Percentiles rank a stretch among this genome's conserved stretches.
These are phyloP conservation scores for Lactarius hatsudake DNA, from an alignment of 768 basidiomycete genomes.

Conservation along the genomic window DNA sequence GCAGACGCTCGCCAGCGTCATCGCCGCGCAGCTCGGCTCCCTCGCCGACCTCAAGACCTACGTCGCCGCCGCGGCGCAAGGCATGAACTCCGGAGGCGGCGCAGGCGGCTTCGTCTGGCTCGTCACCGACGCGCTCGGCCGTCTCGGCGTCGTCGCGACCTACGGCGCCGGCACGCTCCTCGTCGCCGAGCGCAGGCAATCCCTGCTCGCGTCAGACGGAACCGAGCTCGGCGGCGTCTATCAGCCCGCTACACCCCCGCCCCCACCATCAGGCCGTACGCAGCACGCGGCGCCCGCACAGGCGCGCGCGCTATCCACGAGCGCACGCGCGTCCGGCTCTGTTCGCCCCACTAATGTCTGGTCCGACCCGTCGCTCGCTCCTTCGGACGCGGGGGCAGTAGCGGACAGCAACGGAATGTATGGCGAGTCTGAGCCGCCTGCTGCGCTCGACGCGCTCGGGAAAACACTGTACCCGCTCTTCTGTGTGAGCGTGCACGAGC, in stretches of 20 bases:
- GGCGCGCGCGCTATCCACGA: constrained; percentile 21
- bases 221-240: constrained; percentile 15
- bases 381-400: neutral
- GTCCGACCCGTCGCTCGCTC: neutral
- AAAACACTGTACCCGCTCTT: constrained; percentile 68
- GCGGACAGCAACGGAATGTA: neutral
- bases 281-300: neutral
- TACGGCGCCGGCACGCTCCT: constrained; percentile 89
- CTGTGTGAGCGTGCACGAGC: constrained; percentile 78
- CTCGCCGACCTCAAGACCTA: constrained; percentile 68
- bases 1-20: constrained; percentile 35
- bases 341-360: neutral
- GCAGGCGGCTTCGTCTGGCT: constrained; percentile 86
- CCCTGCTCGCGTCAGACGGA: neutral
- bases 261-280: constrained; percentile 10
- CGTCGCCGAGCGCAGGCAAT: constrained; percentile 40
- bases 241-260: constrained; percentile 9
- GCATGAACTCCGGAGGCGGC: constrained; percentile 76
- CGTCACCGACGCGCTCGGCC: constrained; percentile 62
- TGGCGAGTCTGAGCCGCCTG: neutral
- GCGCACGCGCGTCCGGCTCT: neutral
- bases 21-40: constrained; percentile 56
- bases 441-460: constrained; percentile 39
- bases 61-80: constrained; percentile 64
- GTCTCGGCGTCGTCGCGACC: constrained; percentile 75